phyloP scores from a whole-genome alignment of 208 protist genomes.

The Naegleria lovaniensis region DNA sequence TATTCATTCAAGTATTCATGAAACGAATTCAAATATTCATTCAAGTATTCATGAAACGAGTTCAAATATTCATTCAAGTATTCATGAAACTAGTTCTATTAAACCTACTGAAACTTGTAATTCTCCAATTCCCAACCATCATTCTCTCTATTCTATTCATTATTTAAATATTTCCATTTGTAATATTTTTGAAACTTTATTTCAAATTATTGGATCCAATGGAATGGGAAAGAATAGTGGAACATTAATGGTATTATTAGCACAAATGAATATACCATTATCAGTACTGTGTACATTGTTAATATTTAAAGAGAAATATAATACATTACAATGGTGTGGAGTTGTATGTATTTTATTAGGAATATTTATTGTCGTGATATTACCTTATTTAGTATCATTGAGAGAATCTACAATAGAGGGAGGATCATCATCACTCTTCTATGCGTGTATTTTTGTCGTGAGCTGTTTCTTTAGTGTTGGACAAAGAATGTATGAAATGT shows the following conservation, averaged over 20 bases:
- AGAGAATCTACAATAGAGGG: background rate
- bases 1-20: too few relatives aligned
- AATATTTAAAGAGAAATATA: background rate
- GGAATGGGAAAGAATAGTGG: background rate
- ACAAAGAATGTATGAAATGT: background rate
- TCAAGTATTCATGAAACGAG: too few relatives aligned
- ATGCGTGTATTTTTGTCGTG: background rate
- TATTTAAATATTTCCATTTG: background rate
- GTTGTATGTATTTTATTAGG: background rate
- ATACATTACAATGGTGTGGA: background rate
- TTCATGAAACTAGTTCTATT: too few relatives aligned
- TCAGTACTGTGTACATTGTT: background rate
- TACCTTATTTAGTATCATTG: background rate
- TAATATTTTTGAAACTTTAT: slow-evolving; percentile 1
- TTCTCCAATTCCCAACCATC: too few relatives aligned
- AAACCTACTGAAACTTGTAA: too few relatives aligned
- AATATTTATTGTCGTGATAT: background rate
- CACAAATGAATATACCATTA: background rate
- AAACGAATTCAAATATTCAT: too few relatives aligned
- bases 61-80: too few relatives aligned
- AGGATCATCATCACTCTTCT: background rate
- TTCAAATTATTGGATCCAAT: background rate
- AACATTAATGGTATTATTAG: background rate
- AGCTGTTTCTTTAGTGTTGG: background rate
- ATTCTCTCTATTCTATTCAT: background rate